These are phyloP conservation scores for Xylariomycetidae sp. DNA, from an alignment of 2,329 filamentous ascomycete genomes.

Conservation along the genomic window DNA sequence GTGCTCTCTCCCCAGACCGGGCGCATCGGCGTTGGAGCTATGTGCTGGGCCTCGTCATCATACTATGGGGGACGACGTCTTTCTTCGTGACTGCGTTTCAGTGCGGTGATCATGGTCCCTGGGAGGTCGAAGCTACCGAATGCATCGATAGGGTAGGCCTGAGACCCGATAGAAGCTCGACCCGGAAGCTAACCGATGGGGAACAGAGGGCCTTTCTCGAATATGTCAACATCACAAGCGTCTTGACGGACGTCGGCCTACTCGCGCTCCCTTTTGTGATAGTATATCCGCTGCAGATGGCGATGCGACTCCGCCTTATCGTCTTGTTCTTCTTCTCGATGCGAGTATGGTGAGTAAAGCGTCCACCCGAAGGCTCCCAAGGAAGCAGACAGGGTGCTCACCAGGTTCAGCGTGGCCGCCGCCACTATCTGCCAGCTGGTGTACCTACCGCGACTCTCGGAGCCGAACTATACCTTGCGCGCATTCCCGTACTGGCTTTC, in stretches of 20 bases:
- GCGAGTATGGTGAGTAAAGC: slow-evolving; percentile 3
- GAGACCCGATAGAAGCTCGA: too few relatives aligned
- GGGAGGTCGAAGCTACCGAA: background rate
- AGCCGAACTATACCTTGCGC: background rate
- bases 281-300: slow-evolving; percentile 6
- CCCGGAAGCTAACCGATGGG: too few relatives aligned
- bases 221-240: slow-evolving; percentile 2
- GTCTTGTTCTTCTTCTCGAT: slow-evolving; percentile 2
- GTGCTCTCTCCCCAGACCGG: slow-evolving; percentile 2
- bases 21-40: slow-evolving; percentile 1
- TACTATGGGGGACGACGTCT: slow-evolving; percentile 3
- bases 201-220: background rate
- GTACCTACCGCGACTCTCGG: background rate
- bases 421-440: slow-evolving; percentile 4
- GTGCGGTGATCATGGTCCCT: slow-evolving; percentile 5
- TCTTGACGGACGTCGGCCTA: slow-evolving; percentile 3
- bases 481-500: slow-evolving; percentile 3
- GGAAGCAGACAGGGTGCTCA: too few relatives aligned
- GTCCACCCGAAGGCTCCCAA: too few relatives aligned
- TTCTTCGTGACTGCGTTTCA: slow-evolving; percentile 4
- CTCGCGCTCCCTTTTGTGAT: slow-evolving; percentile 2
- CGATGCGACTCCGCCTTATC: background rate
- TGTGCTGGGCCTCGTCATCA: background rate
- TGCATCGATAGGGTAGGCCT: slow-evolving; percentile 4
- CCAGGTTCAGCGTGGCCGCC: background rate